Conservation (phyloP, 2,329 filamentous ascomycete genomes). For the Pyricularia pennisetigena region DNA sequence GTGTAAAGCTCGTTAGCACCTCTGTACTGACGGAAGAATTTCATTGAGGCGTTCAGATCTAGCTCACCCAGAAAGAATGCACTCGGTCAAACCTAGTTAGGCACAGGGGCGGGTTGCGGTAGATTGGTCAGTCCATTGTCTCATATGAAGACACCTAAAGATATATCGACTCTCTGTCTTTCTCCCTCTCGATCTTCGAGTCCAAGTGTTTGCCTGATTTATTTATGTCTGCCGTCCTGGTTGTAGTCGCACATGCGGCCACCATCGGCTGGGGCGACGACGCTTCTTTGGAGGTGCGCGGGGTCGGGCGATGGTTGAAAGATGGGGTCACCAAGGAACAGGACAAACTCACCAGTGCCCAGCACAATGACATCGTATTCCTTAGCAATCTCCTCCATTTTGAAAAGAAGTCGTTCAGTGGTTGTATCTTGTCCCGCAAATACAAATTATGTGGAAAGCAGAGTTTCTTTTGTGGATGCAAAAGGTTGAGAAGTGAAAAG, state of each 20-base stretch:
- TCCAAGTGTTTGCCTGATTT: background rate
- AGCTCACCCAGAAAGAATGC: slow-evolving; percentile 87
- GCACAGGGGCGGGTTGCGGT: slow-evolving; percentile 7
- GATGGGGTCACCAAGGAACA: background rate
- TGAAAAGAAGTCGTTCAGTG: background rate
- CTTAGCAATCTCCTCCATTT: slow-evolving; percentile 94
- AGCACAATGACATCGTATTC: slow-evolving; percentile 99
- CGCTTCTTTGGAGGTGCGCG: background rate
- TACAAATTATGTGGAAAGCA: background rate
- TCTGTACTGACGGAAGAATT: background rate
- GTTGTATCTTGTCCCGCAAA: background rate
- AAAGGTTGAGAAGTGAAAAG: background rate
- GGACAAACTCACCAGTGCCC: slow-evolving; percentile 71
- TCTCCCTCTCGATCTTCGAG: background rate
- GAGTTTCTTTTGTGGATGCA: background rate
- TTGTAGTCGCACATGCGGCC: background rate
- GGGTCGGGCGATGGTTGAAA: background rate
- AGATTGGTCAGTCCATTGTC: background rate
- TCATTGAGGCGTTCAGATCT: background rate
- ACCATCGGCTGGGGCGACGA: background rate
- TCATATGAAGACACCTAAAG: background rate
- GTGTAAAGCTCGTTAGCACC: background rate
- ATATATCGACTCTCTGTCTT: background rate
- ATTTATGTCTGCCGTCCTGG: background rate
- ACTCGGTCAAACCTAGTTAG: slow-evolving; percentile 81